These are phyloP conservation scores for Coemansia sp. DNA, from an alignment of 192 early-diverging fungal species.

Conservation along the genomic window DNA sequence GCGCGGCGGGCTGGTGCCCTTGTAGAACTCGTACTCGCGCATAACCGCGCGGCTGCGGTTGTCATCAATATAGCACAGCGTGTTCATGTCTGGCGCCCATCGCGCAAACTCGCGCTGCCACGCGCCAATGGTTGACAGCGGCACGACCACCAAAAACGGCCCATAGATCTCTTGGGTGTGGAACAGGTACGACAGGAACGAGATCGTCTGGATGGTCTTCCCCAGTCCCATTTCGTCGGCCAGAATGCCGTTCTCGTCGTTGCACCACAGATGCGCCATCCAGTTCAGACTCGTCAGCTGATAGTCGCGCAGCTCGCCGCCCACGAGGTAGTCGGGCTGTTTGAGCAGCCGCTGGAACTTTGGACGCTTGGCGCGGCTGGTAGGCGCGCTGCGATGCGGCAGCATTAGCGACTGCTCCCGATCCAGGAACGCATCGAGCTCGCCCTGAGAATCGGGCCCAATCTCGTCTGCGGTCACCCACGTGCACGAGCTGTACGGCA, in stretches of 20 bases:
- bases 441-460: constrained; percentile 69
- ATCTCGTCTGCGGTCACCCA: constrained; percentile 77
- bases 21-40: constrained; percentile 92
- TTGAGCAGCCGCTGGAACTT: constrained; percentile 70
- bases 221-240: constrained; percentile 96
- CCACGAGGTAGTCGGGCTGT: constrained; percentile 78
- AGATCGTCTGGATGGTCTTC: constrained; percentile 96
- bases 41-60: constrained; percentile 75
- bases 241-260: constrained; percentile 93
- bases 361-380: constrained; percentile 59
- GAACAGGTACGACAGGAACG: constrained; percentile 86
- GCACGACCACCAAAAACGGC: constrained; percentile 94
- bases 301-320: constrained; percentile 91
- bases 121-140: constrained; percentile 87
- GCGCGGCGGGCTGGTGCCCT: constrained; percentile 44
- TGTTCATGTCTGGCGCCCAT: constrained; percentile 95
- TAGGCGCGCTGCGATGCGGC: constrained; percentile 63
- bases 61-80: constrained; percentile 86
- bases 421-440: constrained; percentile 84
- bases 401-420: constrained; percentile 67
- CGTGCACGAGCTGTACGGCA: constrained; percentile 84
- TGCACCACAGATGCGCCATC: constrained; percentile 94
- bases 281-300: constrained; percentile 94
- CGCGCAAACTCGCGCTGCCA: constrained; percentile 95
- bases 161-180: constrained; percentile 81